phyloP scores from a whole-genome alignment of 1,284 basidiomycete genomes.

The Tremellales sp. region DNA sequence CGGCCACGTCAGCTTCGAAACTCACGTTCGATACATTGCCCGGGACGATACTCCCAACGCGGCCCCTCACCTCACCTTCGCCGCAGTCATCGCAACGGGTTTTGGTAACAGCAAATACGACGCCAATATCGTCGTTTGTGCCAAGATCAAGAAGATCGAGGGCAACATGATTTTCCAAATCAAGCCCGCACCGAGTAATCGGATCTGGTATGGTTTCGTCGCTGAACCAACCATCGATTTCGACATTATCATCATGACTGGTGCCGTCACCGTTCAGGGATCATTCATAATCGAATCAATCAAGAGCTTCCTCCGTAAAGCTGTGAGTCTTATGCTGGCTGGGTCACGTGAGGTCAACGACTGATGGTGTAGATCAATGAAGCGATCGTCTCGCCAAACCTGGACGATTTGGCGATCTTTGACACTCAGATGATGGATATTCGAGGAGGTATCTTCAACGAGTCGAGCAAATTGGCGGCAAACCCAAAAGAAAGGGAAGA shows the following conservation, averaged over 20 bases:
- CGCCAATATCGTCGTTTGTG: constrained; percentile 60
- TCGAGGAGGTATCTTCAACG: constrained; percentile 87
- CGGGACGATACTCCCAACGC: constrained; percentile 54
- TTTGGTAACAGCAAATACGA: constrained; percentile 89
- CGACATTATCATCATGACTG: constrained; percentile 87
- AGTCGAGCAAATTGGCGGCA: constrained; percentile 59
- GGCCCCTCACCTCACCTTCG: constrained; percentile 82
- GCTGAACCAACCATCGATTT: constrained; percentile 82
- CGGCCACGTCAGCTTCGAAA: constrained; percentile 84
- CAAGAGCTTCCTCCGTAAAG: constrained; percentile 80
- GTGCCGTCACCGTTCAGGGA: constrained; percentile 56
- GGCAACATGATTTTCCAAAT: constrained; percentile 86
- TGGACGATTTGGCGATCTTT: constrained; percentile 97
- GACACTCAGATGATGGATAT: constrained; percentile 63
- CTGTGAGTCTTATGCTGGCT: constrained; percentile 58
- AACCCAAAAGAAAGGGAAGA: constrained; percentile 8
- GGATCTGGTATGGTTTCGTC: constrained; percentile 98
- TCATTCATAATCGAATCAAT: constrained; percentile 83
- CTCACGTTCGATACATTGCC: constrained; percentile 65
- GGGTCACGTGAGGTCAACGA: neutral
- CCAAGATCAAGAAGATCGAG: constrained; percentile 77
- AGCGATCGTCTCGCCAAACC: constrained; percentile 90
- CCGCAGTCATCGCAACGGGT: constrained; percentile 68
- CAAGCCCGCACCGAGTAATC: constrained; percentile 91
- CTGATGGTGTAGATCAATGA: constrained; percentile 71